Conservation (phyloP, 352 stramenopile species). For the Pythium apleroticum region DNA sequence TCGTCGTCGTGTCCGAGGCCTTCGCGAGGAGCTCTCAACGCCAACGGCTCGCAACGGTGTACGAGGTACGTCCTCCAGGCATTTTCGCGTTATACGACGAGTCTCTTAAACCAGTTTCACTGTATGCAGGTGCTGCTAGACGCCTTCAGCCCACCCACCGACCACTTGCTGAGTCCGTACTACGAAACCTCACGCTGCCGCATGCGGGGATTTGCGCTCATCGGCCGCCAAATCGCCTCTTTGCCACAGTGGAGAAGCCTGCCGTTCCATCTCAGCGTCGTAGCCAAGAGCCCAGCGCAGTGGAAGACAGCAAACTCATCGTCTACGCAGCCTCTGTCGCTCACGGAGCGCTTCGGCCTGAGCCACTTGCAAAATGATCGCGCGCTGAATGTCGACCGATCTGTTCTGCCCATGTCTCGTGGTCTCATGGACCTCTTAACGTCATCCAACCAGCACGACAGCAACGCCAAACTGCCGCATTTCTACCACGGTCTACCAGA, state of each 20-base stretch:
- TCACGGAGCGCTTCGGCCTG: conserved; percentile 55
- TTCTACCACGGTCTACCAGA: conserved; percentile 76
- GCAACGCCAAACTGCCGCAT: conserved; percentile 41
- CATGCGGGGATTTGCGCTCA: conserved; percentile 33
- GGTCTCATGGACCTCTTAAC: conserved; percentile 24
- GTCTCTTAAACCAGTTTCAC: background rate
- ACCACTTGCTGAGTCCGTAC: background rate
- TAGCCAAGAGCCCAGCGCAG: conserved; percentile 47
- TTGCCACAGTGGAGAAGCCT: conserved; percentile 50
- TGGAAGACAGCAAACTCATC: conserved; percentile 25
- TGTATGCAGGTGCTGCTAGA: background rate
- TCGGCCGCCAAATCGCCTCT: conserved; percentile 34
- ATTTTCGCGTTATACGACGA: background rate
- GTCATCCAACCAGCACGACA: conserved; percentile 42
- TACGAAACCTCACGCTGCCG: conserved; percentile 9
- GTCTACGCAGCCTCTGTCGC: conserved; percentile 1
- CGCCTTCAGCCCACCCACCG: background rate
- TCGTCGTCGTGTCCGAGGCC: conserved; percentile 47
- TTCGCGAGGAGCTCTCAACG: conserved; percentile 50
- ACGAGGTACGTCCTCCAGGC: conserved; percentile 23
- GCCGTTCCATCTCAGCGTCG: conserved; percentile 39
- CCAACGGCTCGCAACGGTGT: conserved; percentile 50
- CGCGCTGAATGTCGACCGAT: conserved; percentile 36
- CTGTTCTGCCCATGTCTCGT: conserved; percentile 24
- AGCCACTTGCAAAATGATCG: conserved; percentile 59